A percentile compares a stretch with the other conserved stretches of the same genome.
Conservation (phyloP, 345 rosid species). For the Linum lewisii region DNA sequence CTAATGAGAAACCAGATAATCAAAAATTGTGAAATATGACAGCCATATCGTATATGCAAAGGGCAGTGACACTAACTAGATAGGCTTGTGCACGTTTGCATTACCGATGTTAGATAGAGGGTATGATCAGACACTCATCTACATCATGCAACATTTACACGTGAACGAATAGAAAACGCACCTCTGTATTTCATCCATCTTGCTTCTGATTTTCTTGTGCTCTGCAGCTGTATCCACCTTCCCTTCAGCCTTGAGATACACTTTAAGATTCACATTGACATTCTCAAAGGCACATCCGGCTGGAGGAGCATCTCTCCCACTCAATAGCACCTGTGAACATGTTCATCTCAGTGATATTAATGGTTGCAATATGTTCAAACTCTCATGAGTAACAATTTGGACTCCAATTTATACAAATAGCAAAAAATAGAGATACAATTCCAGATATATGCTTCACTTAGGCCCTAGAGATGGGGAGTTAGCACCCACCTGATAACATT, state of each 20-base stretch:
- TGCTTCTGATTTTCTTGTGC: conserved; percentile 53
- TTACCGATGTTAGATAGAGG: not conserved
- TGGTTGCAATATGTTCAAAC: not conserved
- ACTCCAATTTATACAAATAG: not conserved
- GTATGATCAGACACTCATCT: no score
- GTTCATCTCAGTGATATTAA: not conserved
- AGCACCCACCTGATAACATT: not conserved
- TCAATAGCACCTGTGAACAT: conserved; percentile 48
- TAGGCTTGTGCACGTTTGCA: not conserved
- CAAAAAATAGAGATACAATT: not conserved
- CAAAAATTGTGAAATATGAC: not conserved
- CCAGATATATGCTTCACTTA: not conserved
- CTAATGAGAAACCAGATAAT: no score
- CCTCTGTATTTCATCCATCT: conserved; percentile 62
- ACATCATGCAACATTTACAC: not conserved
- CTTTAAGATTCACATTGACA: conserved; percentile 70
- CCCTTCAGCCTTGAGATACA: conserved; percentile 73
- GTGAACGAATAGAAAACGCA: conserved; percentile 19
- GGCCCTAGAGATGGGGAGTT: not conserved
- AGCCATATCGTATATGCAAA: not conserved
- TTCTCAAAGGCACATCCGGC: conserved; percentile 66
- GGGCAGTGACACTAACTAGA: not conserved
- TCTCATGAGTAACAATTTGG: not conserved
- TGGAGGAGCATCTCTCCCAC: conserved; percentile 61
- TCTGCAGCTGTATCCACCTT: conserved; percentile 50